A percentile compares a stretch with the other conserved stretches of the same genome.
These are phyloP conservation scores for Hypoxylon sp. DNA, from an alignment of 2,329 filamentous ascomycete species.

Conservation along the genomic window DNA sequence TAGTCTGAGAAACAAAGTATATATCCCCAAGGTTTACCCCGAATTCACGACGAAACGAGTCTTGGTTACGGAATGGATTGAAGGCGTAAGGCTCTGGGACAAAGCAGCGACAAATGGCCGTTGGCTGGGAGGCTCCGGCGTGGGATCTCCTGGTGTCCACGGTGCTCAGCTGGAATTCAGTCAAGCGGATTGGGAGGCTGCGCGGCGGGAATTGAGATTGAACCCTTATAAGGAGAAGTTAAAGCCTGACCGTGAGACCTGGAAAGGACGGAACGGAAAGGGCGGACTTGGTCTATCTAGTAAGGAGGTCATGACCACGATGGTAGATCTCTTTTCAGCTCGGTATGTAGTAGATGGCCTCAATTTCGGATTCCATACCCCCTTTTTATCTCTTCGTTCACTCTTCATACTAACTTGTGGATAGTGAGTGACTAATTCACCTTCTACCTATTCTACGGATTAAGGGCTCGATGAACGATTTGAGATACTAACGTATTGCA, in stretches of 20 bases:
- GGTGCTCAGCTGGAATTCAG: slow-evolving; percentile 71
- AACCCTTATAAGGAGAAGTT: slow-evolving; percentile 71
- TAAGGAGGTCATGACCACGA: slow-evolving; percentile 94
- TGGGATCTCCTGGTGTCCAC: slow-evolving; percentile 83
- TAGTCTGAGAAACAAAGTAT: slow-evolving; percentile 82
- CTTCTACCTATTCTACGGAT: not conserved
- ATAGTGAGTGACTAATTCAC: slow-evolving; percentile 27
- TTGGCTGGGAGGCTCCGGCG: slow-evolving; percentile 84
- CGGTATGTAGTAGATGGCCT: slow-evolving; percentile 31
- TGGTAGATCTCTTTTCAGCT: slow-evolving; percentile 93
- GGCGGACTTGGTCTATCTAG: slow-evolving; percentile 88
- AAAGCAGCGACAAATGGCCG: slow-evolving; percentile 82
- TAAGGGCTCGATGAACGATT: not conserved
- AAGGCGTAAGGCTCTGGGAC: slow-evolving; percentile 93
- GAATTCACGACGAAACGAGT: slow-evolving; percentile 87
- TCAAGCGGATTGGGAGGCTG: slow-evolving; percentile 63
- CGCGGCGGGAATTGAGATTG: slow-evolving; percentile 64
- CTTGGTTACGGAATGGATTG: slow-evolving; percentile 97
- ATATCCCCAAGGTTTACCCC: slow-evolving; percentile 87
- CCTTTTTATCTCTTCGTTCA: not conserved
- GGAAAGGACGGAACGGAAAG: slow-evolving; percentile 79
- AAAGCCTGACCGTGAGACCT: slow-evolving; percentile 85
- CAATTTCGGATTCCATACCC: not conserved
- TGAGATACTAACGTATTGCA: slow-evolving; percentile 54
- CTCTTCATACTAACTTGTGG: slow-evolving; percentile 18